Conservation (phyloP, 768 basidiomycete genomes). For the Leucosporidium scottii region DNA sequence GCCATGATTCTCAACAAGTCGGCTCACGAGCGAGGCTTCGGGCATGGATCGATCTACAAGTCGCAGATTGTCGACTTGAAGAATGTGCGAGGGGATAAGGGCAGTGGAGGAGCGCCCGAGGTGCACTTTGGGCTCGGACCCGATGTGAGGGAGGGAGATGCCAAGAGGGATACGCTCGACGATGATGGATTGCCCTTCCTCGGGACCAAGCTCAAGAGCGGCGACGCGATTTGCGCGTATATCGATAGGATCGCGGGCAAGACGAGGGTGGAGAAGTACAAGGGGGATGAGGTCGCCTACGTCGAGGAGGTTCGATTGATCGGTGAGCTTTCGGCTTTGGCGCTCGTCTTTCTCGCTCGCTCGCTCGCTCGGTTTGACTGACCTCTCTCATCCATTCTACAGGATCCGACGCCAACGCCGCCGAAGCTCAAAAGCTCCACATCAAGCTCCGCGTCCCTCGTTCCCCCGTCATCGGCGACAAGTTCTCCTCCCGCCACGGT, state of each 20-base stretch:
- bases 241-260: constrained; percentile 73
- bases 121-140: constrained; percentile 80
- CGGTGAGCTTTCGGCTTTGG: constrained; percentile 49
- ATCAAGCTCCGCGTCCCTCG: constrained; percentile 88
- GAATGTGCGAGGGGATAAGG: constrained; percentile 59
- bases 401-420: constrained; percentile 82
- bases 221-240: constrained; percentile 79
- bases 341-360: neutral
- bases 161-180: constrained; percentile 56
- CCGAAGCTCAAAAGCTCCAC: constrained; percentile 84
- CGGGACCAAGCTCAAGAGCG: constrained; percentile 61
- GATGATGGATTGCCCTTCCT: constrained; percentile 75
- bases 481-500: constrained; percentile 97
- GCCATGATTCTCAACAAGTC: constrained; percentile 99
- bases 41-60: constrained; percentile 93
- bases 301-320: constrained; percentile 86
- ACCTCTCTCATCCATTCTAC: neutral
- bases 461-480: constrained; percentile 95
- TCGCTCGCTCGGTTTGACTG: neutral
- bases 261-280: constrained; percentile 86
- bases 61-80: constrained; percentile 84
- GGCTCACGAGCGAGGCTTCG: constrained; percentile 94
- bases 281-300: constrained; percentile 85
- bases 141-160: constrained; percentile 57
- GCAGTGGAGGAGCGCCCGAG: constrained; percentile 54